Conservation (phyloP, 441 rosid genomes). For the Gossypium trilobum region DNA sequence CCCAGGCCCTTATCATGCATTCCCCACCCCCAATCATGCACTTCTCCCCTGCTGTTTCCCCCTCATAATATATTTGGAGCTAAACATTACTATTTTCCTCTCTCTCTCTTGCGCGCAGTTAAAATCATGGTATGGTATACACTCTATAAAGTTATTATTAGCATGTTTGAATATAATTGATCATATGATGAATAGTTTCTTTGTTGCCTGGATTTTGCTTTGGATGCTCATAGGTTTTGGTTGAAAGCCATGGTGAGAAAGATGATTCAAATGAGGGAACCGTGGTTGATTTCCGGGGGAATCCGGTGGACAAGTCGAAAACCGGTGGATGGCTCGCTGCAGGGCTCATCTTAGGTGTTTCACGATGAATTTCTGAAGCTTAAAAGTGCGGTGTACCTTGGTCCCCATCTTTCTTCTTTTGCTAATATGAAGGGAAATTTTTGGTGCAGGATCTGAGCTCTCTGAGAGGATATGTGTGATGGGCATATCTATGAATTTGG, state of each 20-base stretch:
- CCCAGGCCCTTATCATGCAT: background rate
- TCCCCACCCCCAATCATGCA: constrained; percentile 7
- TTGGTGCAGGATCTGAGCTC: constrained; percentile 61
- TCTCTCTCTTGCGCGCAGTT: background rate
- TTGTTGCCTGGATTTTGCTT: background rate
- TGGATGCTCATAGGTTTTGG: constrained; percentile 44
- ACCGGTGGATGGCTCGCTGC: constrained; percentile 91
- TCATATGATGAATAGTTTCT: background rate
- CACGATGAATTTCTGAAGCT: background rate
- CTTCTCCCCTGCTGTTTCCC: background rate
- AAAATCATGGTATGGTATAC: constrained; percentile 3
- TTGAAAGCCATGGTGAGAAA: constrained; percentile 31
- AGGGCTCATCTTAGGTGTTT: constrained; percentile 67
- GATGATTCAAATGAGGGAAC: constrained; percentile 29
- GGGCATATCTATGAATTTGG: constrained; percentile 84
- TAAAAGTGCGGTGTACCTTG: background rate
- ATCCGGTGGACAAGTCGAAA: constrained; percentile 62
- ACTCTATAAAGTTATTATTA: background rate
- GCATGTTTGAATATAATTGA: background rate
- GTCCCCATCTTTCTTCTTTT: background rate
- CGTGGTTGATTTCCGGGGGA: constrained; percentile 49
- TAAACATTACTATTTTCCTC: background rate
- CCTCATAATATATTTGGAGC: background rate
- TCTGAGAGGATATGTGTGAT: constrained; percentile 81
- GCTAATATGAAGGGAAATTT: constrained; percentile 6